These are phyloP conservation scores for Mucor sp. DNA, from an alignment of 371 early-diverging fungal species.

Conservation along the genomic window DNA sequence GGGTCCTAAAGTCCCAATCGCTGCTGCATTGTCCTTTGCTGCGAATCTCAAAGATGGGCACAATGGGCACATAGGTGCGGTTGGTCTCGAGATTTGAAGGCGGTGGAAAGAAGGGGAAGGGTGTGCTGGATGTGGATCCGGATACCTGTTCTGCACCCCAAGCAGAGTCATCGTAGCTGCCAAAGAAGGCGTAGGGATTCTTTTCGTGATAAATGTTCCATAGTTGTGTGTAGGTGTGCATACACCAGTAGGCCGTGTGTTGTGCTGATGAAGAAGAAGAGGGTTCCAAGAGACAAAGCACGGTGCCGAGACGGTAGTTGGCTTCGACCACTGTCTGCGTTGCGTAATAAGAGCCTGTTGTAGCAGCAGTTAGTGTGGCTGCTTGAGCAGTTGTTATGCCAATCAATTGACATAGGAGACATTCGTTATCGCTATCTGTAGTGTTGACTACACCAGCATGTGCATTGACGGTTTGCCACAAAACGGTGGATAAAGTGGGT, in stretches of 20 bases:
- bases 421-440: not conserved
- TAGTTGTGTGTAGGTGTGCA: conserved; percentile 14
- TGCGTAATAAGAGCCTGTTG: not conserved
- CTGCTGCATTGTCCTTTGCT: conserved; percentile 5
- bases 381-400: not conserved
- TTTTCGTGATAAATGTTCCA: conserved; percentile 8
- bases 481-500: conserved; percentile 2
- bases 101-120: conserved; percentile 16
- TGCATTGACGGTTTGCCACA: conserved; percentile 18
- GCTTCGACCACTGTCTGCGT: not conserved
- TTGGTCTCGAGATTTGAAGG: not conserved
- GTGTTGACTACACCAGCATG: not conserved
- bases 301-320: conserved; percentile 3
- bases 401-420: conserved; percentile 11
- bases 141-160: not conserved
- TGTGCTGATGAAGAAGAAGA: no score
- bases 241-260: not conserved
- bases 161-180: not conserved
- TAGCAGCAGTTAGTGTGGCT: not conserved
- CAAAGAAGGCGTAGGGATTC: conserved; percentile 1
- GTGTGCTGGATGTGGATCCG: not conserved
- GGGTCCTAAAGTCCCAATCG: not conserved
- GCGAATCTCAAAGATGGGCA: conserved; percentile 16
- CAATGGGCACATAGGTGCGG: conserved; percentile 13
- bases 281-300: not conserved